These are phyloP conservation scores for Penicillium polonicum DNA, from an alignment of 2,329 filamentous ascomycete species.

Conservation along the genomic window DNA sequence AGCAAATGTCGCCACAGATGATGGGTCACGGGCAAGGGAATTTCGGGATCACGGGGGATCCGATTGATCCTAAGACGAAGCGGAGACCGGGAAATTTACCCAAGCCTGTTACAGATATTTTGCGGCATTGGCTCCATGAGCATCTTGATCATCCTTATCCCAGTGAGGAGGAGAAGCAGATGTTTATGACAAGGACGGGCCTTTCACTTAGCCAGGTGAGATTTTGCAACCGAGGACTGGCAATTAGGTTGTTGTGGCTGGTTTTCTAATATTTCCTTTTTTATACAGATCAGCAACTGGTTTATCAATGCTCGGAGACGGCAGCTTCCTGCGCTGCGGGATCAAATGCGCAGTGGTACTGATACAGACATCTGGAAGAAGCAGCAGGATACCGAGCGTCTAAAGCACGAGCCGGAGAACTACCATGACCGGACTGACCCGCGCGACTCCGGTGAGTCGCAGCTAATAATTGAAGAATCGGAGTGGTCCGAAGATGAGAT, in stretches of 20 bases:
- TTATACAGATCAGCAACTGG: constrained; percentile 52
- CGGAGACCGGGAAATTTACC: constrained; percentile 78
- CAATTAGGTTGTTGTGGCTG: not conserved
- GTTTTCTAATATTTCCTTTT: constrained; percentile 2
- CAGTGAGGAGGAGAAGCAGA: constrained; percentile 82
- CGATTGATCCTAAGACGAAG: constrained; percentile 45
- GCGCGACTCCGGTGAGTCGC: too few species aligned
- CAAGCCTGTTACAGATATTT: constrained; percentile 81
- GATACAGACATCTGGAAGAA: constrained; percentile 11
- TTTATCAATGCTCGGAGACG: constrained; percentile 53
- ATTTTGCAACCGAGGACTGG: not conserved
- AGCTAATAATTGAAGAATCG: too few species aligned
- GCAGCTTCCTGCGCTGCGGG: constrained; percentile 48
- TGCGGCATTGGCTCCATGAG: constrained; percentile 74
- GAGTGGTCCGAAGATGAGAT: too few species aligned
- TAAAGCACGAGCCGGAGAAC: too few species aligned
- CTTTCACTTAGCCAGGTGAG: constrained; percentile 68
- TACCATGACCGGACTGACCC: too few species aligned
- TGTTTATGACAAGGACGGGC: constrained; percentile 72
- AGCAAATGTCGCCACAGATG: constrained; percentile 32
- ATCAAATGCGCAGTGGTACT: constrained; percentile 40
- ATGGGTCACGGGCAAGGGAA: constrained; percentile 35
- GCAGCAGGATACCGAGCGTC: too few species aligned
- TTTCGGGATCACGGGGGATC: constrained; percentile 40
- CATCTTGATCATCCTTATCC: constrained; percentile 81